A percentile compares a stretch with the other conserved stretches of the same genome.
Conservation (phyloP, 2,329 filamentous ascomycete species). For the Anthostomella pinea region DNA sequence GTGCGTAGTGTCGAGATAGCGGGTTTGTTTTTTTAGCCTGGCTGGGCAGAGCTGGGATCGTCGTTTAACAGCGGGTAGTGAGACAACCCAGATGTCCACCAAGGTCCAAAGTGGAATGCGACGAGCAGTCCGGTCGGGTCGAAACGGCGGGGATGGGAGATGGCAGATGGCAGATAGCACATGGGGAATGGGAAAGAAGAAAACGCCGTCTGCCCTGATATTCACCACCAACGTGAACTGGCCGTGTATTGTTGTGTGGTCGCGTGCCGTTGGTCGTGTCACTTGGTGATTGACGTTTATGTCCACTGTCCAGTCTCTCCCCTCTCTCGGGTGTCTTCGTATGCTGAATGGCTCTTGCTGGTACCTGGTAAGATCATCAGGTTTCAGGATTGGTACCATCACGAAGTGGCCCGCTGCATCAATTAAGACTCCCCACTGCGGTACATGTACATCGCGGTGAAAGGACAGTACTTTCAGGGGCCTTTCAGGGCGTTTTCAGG, state of each 20-base stretch:
- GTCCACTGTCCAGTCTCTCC: neutral
- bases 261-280: too few species aligned
- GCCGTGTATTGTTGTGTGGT: too few species aligned
- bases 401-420: neutral
- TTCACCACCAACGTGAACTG: too few species aligned
- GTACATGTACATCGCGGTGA: too few species aligned
- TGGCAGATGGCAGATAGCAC: too few species aligned
- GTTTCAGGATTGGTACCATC: neutral
- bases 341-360: neutral
- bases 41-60: conserved; percentile 1
- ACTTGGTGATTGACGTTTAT: neutral
- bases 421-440: neutral
- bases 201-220: too few species aligned
- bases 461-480: neutral
- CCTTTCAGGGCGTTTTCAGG: too few species aligned
- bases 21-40: neutral
- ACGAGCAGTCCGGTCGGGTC: too few species aligned
- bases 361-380: neutral
- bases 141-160: neutral
- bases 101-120: too few species aligned
- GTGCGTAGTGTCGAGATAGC: neutral
- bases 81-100: neutral
- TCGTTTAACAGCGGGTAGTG: neutral
- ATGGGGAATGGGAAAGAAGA: too few species aligned
- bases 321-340: neutral